These are phyloP conservation scores for Colletotrichum sansevieriae DNA, from an alignment of 2,329 filamentous ascomycete species.

Conservation along the genomic window DNA sequence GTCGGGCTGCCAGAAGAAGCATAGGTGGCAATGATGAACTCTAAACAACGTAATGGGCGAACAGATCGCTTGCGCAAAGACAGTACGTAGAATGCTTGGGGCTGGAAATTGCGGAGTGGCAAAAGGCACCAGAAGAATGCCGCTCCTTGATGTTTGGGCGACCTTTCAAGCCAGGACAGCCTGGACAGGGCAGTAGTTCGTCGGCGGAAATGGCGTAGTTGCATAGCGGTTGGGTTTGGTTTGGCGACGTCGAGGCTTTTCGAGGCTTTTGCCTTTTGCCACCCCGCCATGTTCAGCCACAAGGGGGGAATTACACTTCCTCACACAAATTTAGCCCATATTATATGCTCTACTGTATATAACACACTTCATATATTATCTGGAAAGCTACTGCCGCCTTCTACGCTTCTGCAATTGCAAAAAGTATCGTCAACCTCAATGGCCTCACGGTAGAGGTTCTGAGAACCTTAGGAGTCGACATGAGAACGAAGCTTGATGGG, in stretches of 20 bases:
- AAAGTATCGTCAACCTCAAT: no score
- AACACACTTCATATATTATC: no score
- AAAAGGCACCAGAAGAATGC: neutral
- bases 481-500: slow-evolving; percentile 4
- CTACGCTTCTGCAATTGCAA: no score
- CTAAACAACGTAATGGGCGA: neutral
- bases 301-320: no score
- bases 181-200: slow-evolving; percentile 15
- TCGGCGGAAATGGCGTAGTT: slow-evolving; percentile 3
- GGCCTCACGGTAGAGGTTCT: no score
- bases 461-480: no score
- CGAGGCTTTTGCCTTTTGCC: neutral
- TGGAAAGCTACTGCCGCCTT: no score
- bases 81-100: neutral
- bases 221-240: slow-evolving; percentile 17
- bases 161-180: neutral
- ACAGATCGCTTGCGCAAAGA: slow-evolving; percentile 13
- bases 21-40: neutral
- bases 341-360: no score
- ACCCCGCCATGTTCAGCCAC: no score
- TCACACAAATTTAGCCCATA: no score
- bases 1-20: slow-evolving; percentile 9
- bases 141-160: slow-evolving; percentile 7
- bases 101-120: no score
- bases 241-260: neutral